Evolutionary conservation across 805 yeast genomes (phyloP).

Genomic region (Schwanniomyces pseudopolymorphus): DNA sequence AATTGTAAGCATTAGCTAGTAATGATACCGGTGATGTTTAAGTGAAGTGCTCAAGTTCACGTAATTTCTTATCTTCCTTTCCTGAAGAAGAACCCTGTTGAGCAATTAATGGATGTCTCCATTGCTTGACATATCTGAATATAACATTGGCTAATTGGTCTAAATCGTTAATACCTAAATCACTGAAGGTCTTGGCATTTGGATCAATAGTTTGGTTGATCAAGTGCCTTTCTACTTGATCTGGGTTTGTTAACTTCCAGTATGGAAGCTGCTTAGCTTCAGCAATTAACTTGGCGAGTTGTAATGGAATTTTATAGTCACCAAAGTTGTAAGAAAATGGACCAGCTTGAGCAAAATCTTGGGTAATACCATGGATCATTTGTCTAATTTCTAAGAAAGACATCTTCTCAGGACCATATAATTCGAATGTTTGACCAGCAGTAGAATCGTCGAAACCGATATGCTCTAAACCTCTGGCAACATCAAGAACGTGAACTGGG

Average conservation of each 20-base stretch:
- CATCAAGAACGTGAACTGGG: slow-evolving; percentile 78
- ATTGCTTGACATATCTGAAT: slow-evolving; percentile 46
- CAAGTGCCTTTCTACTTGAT: slow-evolving; percentile 71
- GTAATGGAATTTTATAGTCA: slow-evolving; percentile 45
- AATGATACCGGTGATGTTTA: slow-evolving; percentile 8
- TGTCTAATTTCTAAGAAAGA: slow-evolving; percentile 64
- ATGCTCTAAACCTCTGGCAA: slow-evolving; percentile 73
- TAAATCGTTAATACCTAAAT: slow-evolving; percentile 59
- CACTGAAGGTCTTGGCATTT: slow-evolving; percentile 61
- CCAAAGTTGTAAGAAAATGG: slow-evolving; percentile 43
- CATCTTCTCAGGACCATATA: slow-evolving; percentile 69
- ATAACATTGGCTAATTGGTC: slow-evolving; percentile 44
- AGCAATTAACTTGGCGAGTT: slow-evolving; percentile 46
- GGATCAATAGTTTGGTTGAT: slow-evolving; percentile 65
- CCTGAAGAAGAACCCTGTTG: slow-evolving; percentile 43
- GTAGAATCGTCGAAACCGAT: slow-evolving; percentile 83
- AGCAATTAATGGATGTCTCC: slow-evolving; percentile 51
- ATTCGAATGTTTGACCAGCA: slow-evolving; percentile 71
- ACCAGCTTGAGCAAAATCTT: slow-evolving; percentile 45
- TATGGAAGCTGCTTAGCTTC: slow-evolving; percentile 40
- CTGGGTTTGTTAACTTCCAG: slow-evolving; percentile 60
- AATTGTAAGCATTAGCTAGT: neutral
- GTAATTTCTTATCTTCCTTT: slow-evolving; percentile 41
- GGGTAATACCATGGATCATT: slow-evolving; percentile 64
- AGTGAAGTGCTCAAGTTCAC: slow-evolving; percentile 46